A percentile compares a stretch with the other conserved stretches of the same genome.
Evolutionary conservation across 805 yeast genomes (phyloP).

Genomic region (Barnettozyma vustinii): DNA sequence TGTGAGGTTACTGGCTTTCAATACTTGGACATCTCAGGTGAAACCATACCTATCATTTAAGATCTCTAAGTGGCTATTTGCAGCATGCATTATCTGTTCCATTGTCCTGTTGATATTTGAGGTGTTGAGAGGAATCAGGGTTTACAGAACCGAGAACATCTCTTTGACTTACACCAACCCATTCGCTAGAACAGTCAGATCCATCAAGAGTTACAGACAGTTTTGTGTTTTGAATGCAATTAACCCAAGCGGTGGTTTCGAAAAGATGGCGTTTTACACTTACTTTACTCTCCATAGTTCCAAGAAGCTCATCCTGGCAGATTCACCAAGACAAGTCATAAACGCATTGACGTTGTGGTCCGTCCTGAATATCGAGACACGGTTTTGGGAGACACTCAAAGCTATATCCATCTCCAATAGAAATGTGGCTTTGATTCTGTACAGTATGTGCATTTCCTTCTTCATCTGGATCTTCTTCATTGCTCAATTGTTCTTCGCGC

Average conservation of each 20-base stretch:
- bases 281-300: slow-evolving; percentile 63
- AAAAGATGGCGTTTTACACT: slow-evolving; percentile 60
- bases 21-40: slow-evolving; percentile 57
- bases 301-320: slow-evolving; percentile 62
- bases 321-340: slow-evolving; percentile 82
- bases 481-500: slow-evolving; percentile 47
- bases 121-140: slow-evolving; percentile 49
- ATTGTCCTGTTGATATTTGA: slow-evolving; percentile 53
- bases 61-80: slow-evolving; percentile 65
- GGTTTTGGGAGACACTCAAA: slow-evolving; percentile 39
- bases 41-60: slow-evolving; percentile 44
- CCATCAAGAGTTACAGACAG: slow-evolving; percentile 52
- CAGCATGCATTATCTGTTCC: slow-evolving; percentile 75
- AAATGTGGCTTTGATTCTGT: slow-evolving; percentile 63
- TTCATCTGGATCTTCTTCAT: slow-evolving; percentile 69
- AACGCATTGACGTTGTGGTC: slow-evolving; percentile 69
- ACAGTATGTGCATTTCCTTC: slow-evolving; percentile 73
- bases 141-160: slow-evolving; percentile 57
- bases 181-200: slow-evolving; percentile 54
- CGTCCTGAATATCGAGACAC: slow-evolving; percentile 32
- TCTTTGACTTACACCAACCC: slow-evolving; percentile 65
- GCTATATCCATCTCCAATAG: slow-evolving; percentile 55
- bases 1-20: slow-evolving; percentile 63
- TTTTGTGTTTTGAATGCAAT: slow-evolving; percentile 71
- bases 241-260: slow-evolving; percentile 58